A percentile compares a stretch with the other conserved stretches of the same genome.
Conservation (phyloP, 225 moss, liverwort and hornwort genomes). For the Pseudisothecium myosuroides region DNA sequence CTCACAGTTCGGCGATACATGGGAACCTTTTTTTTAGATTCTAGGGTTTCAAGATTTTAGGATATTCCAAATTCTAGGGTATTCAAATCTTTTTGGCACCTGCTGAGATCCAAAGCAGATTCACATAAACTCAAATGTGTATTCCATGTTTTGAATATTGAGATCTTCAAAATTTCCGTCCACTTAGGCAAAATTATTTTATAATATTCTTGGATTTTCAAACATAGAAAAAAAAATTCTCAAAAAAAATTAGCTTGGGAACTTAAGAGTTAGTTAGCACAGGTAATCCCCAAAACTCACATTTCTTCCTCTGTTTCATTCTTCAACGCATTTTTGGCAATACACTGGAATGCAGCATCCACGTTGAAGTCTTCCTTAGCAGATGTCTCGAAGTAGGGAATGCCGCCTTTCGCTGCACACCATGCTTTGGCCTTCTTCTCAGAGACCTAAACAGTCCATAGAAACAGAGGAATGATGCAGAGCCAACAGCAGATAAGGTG, state of each 20-base stretch:
- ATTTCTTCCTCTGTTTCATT: slow-evolving; percentile 96
- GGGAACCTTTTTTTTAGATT: not conserved
- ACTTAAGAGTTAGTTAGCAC: not conserved
- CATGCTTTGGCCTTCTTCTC: slow-evolving; percentile 96
- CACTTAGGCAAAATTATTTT: not conserved
- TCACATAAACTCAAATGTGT: not conserved
- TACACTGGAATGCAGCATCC: slow-evolving; percentile 90
- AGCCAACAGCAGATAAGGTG: not conserved
- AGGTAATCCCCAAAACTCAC: slow-evolving; percentile 9
- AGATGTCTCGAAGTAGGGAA: slow-evolving; percentile 92
- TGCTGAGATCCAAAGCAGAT: not conserved
- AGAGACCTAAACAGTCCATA: slow-evolving; percentile 45
- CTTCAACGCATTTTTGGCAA: slow-evolving; percentile 91
- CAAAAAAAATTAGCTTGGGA: not conserved
- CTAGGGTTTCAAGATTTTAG: not conserved
- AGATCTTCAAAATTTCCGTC: not conserved
- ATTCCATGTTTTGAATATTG: not conserved
- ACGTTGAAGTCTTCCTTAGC: slow-evolving; percentile 92
- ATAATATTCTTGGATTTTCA: not conserved
- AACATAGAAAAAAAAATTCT: not conserved
- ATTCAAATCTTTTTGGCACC: not conserved
- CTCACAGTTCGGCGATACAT: not conserved
- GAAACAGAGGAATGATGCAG: not conserved
- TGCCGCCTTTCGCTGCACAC: slow-evolving; percentile 83
- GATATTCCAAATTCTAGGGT: not conserved